Base-by-base conservation (phyloP, 225 moss, liverwort and hornwort species). In the Pleurozium schreberi region DNA sequence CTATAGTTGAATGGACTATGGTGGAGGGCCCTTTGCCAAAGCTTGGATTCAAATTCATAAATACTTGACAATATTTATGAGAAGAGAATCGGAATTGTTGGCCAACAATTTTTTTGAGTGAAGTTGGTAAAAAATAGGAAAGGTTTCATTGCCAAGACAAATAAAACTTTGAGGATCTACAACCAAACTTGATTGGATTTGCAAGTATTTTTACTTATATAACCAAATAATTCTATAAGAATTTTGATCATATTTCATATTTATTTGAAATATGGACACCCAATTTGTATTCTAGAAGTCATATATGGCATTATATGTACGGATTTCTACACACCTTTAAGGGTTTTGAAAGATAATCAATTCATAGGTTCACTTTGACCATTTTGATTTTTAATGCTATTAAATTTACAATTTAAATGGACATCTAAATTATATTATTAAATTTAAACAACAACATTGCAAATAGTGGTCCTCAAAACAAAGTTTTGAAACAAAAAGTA, bases 21-120 rank as follows among this genome's bases (percentile, higher is more conserved):
- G 47, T 31, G 1, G 3, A 30, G 0, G 18, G 11, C 11, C 1
- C 11, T 7, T 0, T 5, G 2, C 7, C 18, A 74, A 74, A 0
- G 1, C 2, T 0, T 0, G 0, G 2, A 4, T 75, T 75, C 43
- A 27, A 75, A 49, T 1, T 19, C 4, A 49, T 31, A 19, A 49
- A 19, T 6, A 75, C 12, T 5, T 33, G 0, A 75, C 3, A 34
- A 50, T 50, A 2, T 34, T 75, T 34, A 8, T 8, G 30, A 50
- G 3, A 75, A 28, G 18, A 49, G 2, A 49, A 33, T 12, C 0
- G 0, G 1, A 50, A 34, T 34, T 75, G 7, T 21, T 75, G 5
- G 1, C 0, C 1, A 4, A 75, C 7, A 75, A 49, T 8, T 49
- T 49, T 49, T 49, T 23, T 13, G 36, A 25, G 14, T 1, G 0